Conservation (phyloP, 73 alveolate genomes). For the Tetrahymena elliotti region DNA sequence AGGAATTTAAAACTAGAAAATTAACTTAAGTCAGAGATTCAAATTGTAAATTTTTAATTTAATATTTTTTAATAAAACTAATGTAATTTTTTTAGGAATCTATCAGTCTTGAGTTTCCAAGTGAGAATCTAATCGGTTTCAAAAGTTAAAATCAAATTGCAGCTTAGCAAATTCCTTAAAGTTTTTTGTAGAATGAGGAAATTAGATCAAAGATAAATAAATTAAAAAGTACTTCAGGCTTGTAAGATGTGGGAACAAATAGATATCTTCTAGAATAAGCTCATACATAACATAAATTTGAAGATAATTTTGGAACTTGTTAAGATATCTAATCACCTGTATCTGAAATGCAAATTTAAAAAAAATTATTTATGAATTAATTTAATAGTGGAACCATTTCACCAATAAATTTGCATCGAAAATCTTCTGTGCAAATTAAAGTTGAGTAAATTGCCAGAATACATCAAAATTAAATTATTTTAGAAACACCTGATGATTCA, state of each 20-base stretch:
- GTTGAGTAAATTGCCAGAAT: not conserved
- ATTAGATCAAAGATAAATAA: not conserved
- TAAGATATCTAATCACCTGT: not conserved
- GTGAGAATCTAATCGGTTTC: not conserved
- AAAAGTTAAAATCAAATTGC: not conserved
- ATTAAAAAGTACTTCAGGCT: not conserved
- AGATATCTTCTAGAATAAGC: not conserved
- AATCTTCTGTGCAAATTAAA: not conserved
- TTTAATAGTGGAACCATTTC: no score
- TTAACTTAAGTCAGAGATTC: not conserved
- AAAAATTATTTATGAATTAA: no score
- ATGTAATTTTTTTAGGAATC: not conserved
- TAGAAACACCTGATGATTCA: not conserved
- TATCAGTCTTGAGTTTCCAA: not conserved
- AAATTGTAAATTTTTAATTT: not conserved
- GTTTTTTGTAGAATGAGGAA: not conserved
- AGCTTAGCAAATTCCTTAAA: not conserved
- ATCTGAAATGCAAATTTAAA: no score
- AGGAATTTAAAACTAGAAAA: not conserved
- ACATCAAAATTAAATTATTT: no score
- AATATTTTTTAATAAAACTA: not conserved
- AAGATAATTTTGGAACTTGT: not conserved
- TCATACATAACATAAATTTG: not conserved
- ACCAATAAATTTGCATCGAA: no score
- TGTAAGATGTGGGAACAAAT: not conserved